Percentiles rank a stretch among this genome's conserved stretches.
phyloP scores from a whole-genome alignment of 768 basidiomycete genomes.

The Boletus reticulatus region DNA sequence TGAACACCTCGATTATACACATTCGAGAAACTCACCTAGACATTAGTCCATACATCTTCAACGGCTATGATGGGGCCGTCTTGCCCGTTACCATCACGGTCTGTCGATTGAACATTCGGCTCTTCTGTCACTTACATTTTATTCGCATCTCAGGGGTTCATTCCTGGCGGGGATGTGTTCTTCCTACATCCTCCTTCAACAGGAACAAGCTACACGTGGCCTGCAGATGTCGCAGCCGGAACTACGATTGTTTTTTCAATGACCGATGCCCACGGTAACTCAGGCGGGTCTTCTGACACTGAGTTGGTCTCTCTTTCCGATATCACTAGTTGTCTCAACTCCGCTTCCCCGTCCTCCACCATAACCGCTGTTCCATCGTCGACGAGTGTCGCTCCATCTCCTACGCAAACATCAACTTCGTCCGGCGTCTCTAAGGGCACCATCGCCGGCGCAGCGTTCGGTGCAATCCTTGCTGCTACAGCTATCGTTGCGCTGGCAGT shows the following conservation, averaged over 20 bases:
- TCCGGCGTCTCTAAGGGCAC: constrained; percentile 40
- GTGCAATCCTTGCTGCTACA: constrained; percentile 53
- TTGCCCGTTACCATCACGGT: constrained; percentile 58
- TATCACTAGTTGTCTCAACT: constrained; percentile 50
- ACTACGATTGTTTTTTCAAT: constrained; percentile 59
- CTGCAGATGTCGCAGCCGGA: constrained; percentile 52
- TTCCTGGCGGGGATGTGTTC: constrained; percentile 60
- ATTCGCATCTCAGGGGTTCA: constrained; percentile 43
- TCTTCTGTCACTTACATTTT: not conserved
- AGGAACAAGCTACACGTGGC: constrained; percentile 49
- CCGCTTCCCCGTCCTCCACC: constrained; percentile 54
- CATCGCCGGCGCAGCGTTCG: constrained; percentile 49
- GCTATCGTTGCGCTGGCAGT: constrained; percentile 48
- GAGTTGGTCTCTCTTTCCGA: constrained; percentile 45
- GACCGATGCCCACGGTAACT: constrained; percentile 46
- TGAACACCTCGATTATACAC: not conserved
- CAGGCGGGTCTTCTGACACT: constrained; percentile 63
- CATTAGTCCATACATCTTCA: constrained; percentile 47
- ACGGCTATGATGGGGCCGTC: constrained; percentile 41
- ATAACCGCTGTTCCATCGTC: constrained; percentile 22
- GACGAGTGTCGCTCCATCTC: constrained; percentile 16
- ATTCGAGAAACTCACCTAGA: constrained; percentile 3
- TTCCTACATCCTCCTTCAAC: constrained; percentile 39
- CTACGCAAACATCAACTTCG: constrained; percentile 15
- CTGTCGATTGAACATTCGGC: constrained; percentile 15